Conservation (phyloP, 495 filamentous ascomycete genomes). For the Haplographium delicatum region DNA sequence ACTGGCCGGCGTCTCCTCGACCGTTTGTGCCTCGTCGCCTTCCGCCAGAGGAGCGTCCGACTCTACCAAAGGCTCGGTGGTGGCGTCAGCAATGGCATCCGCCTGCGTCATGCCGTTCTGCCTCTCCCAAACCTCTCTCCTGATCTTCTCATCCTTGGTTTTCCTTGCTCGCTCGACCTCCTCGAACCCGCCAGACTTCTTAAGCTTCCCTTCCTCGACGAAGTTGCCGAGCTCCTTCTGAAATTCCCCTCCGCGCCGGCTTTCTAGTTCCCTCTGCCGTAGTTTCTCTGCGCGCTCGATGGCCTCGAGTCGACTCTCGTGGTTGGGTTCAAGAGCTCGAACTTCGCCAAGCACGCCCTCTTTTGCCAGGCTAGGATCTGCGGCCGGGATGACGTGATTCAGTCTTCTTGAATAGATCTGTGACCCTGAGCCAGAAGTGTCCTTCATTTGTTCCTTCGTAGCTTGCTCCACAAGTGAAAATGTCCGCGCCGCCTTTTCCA, state of each 20-base stretch:
- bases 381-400: constrained; percentile 48
- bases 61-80: constrained; percentile 1
- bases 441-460: constrained; percentile 88
- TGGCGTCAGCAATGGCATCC: constrained; percentile 13
- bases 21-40: neutral
- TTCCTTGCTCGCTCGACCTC: constrained; percentile 83
- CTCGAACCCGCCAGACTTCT: constrained; percentile 93
- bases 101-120: constrained; percentile 45
- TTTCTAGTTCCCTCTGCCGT: constrained; percentile 81
- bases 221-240: constrained; percentile 84
- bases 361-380: constrained; percentile 77
- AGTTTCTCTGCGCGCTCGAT: constrained; percentile 93
- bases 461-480: constrained; percentile 95
- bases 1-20: neutral
- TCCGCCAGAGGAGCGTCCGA: neutral
- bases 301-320: constrained; percentile 85
- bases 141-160: constrained; percentile 79
- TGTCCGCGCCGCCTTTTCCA: constrained; percentile 88
- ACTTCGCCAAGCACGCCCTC: constrained; percentile 91
- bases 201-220: constrained; percentile 85
- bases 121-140: constrained; percentile 79
- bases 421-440: constrained; percentile 43
- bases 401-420: constrained; percentile 54
- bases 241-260: constrained; percentile 68
- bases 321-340: constrained; percentile 88